phyloP scores from a whole-genome alignment of 2,329 filamentous ascomycete species.

The Zopfia rhizophila region DNA sequence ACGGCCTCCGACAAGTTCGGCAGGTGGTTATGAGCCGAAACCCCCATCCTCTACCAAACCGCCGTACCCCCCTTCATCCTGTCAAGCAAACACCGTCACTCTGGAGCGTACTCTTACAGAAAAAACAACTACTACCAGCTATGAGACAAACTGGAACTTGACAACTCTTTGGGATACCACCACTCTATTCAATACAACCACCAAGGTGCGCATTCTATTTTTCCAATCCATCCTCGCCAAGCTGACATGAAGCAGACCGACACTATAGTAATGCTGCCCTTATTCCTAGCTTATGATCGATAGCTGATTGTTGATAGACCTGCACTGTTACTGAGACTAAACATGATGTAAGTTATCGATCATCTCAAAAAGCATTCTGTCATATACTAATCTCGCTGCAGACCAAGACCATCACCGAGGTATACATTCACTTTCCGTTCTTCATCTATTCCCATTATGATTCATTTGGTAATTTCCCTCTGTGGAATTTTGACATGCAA shows the following conservation, averaged over 20 bases:
- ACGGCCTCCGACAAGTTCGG: not conserved
- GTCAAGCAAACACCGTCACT: constrained; percentile 7
- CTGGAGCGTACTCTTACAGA: constrained; percentile 6
- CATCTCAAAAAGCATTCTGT: constrained; percentile 2
- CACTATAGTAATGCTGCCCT: constrained; percentile 1
- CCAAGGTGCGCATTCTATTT: constrained; percentile 2
- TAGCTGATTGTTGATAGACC: constrained; percentile 11
- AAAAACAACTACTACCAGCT: constrained; percentile 17
- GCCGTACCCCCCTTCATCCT: not conserved
- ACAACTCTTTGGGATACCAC: constrained; percentile 24
- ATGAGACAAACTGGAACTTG: constrained; percentile 14
- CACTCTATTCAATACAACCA: constrained; percentile 15
- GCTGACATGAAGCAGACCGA: constrained; percentile 1
- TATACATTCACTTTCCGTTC: too few species aligned
- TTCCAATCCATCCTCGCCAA: too few species aligned
- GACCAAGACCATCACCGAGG: not conserved
- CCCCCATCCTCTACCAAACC: not conserved
- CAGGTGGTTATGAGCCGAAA: not conserved
- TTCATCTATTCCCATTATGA: too few species aligned
- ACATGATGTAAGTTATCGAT: constrained; percentile 8
- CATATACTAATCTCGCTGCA: too few species aligned
- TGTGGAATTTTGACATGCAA: too few species aligned
- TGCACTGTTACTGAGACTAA: constrained; percentile 9
- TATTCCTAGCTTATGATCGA: not conserved
- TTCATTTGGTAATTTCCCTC: too few species aligned